Evolutionary conservation across 2,329 filamentous ascomycete genomes (phyloP).

Genomic region (Trichoderma hamatum): DNA sequence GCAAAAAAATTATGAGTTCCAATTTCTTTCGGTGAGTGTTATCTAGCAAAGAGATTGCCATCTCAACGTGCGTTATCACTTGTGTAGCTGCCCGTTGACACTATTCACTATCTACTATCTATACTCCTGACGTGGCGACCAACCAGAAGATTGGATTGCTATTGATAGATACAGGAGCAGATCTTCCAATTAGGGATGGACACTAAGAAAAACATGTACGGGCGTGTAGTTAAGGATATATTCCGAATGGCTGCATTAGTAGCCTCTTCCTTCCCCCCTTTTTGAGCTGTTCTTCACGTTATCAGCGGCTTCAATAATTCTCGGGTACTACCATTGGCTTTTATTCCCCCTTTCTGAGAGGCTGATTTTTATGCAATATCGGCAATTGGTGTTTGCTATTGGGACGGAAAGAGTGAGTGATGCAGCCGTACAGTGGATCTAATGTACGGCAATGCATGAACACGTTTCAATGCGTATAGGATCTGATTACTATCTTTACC

Average conservation of each 20-base stretch:
- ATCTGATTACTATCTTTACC: neutral
- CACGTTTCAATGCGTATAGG: conserved; percentile 21
- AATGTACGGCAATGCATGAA: conserved; percentile 23
- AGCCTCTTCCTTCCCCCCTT: neutral
- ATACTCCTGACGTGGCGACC: neutral
- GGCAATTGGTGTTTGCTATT: neutral
- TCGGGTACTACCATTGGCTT: neutral
- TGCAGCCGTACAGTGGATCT: conserved; percentile 5
- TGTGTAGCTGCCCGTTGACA: neutral
- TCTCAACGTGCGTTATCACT: conserved; percentile 5
- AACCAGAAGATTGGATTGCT: neutral
- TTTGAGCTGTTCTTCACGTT: neutral
- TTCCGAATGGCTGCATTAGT: conserved; percentile 10
- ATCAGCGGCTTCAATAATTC: neutral
- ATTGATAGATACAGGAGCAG: conserved; percentile 1
- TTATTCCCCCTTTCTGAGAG: neutral
- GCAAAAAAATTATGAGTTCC: neutral
- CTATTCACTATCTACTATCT: neutral
- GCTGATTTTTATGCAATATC: neutral
- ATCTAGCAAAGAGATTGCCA: neutral
- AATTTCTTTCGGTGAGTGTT: neutral
- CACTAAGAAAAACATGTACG: neutral
- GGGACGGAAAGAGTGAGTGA: neutral
- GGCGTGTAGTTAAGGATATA: conserved; percentile 11
- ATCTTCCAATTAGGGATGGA: conserved; percentile 11